Evolutionary conservation across 176 grass and related monocot species (phyloP), one percentile per base, ranked within the genome.

Genomic region (Oryza meridionalis): DNA sequence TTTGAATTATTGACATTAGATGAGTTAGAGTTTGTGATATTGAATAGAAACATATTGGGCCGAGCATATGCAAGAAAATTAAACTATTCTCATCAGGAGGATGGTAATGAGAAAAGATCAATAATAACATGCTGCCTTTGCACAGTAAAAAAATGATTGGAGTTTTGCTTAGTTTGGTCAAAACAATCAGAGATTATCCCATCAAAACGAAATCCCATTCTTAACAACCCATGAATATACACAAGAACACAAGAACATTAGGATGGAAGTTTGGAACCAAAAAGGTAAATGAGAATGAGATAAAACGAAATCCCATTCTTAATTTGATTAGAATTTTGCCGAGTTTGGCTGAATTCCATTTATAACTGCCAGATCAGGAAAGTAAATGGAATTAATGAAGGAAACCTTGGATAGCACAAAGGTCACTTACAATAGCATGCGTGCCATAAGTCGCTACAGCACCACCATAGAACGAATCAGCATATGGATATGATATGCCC

Each of bases 401-500:
- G 38, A 81, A 87, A 75, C 37, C 35, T 29, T 79, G 59, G 49
- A 67, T 82, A 85, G 43, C 22, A 85, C 14, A 85, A 69, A 87
- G n/a, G 72, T 53, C 32, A 86, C 84, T 73, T 66, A 99, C 96
- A 72, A 99, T 84, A 50, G 88, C 86, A 85, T 84, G 91, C 0
- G 88, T 24, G 22, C 89, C 91, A 84, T 94, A 94, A 44, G 91
- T 77, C 13, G 91, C 62, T 78, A 99, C 46, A 16, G 84, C 47
- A 19, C 84, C 88, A 84, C 88, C 81, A 76, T 87, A 99, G 78
- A 81, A 89, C 27, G 88, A 77, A 83, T 99, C 93, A 68, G 31
- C 79, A 90, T 94, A 99, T 6, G 96, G 89, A 84, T 91, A 99
- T 67, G 93, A 84, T 24, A 94, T 75, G 25, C 86, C 91, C 96